Evolutionary conservation across 2,329 filamentous ascomycete species (phyloP), one percentile per base, ranked within the genome.

Genomic region (Dactylonectria estremocensis): DNA sequence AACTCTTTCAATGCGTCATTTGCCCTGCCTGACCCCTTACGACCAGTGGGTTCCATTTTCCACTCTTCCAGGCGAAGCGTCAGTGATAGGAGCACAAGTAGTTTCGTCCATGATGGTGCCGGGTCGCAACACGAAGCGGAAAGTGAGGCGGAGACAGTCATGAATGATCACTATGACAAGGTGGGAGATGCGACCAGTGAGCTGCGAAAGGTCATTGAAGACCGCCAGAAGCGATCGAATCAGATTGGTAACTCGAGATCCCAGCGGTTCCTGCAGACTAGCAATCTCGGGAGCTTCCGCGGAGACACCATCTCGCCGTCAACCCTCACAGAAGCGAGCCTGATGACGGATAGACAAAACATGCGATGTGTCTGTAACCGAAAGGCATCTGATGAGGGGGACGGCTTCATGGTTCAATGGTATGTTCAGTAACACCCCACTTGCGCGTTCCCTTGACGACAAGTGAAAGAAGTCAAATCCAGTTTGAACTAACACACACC

Each of bases 361-460:
- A 84, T 91, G 35, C 84, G 89, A 68, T 92, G 90, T 72, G 82
- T 90, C 18, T 92, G 90, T 76, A 84, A 84, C 64, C 78, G 80
- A 59, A 83, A 77, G 66, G 80, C 81, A 58, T 76, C 79, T 37
- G 83, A 85, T 49, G 82, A 84, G 52, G 83, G 84, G 56, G 84
- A 86, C 70, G 82, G 82, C 65, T 89, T 89, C 71, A 86, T 91
- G 85, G 85, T 92, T 65, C 88, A 90, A 79, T 92, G 90, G 90
- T 91, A 83, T 67, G 86, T 78, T 31, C 31, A 53, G n/a, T 3
- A 45, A 59, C 22, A 48, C 31, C 55, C 33, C 49, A 37, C 16
- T 16, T 14, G 8, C 18, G 14, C 33, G 31, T 49, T 40, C 63
- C 50, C 14, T 28, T 46, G 45, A 45, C 52, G 55, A 55, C 58